Conservation (phyloP, 768 basidiomycete species). For the Plicaturopsis crispa region DNA sequence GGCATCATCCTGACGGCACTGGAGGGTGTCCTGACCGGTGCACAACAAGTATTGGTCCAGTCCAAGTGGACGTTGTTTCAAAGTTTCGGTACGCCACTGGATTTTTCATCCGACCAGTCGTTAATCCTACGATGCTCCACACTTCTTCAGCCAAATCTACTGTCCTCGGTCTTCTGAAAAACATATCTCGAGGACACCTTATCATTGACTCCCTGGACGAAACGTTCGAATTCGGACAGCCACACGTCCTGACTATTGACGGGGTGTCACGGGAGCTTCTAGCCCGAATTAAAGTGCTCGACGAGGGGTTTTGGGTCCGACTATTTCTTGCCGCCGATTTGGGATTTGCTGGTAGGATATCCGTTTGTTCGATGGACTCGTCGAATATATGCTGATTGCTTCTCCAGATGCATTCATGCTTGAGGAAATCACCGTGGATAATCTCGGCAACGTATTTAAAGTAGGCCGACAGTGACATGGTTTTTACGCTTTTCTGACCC, state of each 20-base stretch:
- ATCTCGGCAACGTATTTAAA: too few relatives aligned
- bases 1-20: constrained; percentile 5
- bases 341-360: constrained; percentile 12
- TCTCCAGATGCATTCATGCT: too few relatives aligned
- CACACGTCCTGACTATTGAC: constrained; percentile 6
- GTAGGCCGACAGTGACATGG: too few relatives aligned
- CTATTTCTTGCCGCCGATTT: too few relatives aligned
- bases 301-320: too few relatives aligned
- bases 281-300: constrained; percentile 8
- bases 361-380: too few relatives aligned
- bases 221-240: constrained; percentile 7
- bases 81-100: constrained; percentile 5
- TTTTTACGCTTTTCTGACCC: too few relatives aligned
- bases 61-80: too few relatives aligned
- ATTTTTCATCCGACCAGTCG: neutral
- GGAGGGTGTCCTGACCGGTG: constrained; percentile 6
- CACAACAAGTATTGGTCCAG: constrained; percentile 8
- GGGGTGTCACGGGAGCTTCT: constrained; percentile 6
- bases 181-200: constrained; percentile 7
- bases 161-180: constrained; percentile 7
- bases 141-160: constrained; percentile 6
- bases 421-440: too few relatives aligned
- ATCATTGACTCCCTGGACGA: constrained; percentile 8
- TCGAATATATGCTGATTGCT: too few relatives aligned
- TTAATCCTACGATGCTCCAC: too few relatives aligned